Percentiles rank a stretch among this genome's conserved stretches.
phyloP scores from a whole-genome alignment of 2,329 filamentous ascomycete species.

The Aspergillus spinulosporus region DNA sequence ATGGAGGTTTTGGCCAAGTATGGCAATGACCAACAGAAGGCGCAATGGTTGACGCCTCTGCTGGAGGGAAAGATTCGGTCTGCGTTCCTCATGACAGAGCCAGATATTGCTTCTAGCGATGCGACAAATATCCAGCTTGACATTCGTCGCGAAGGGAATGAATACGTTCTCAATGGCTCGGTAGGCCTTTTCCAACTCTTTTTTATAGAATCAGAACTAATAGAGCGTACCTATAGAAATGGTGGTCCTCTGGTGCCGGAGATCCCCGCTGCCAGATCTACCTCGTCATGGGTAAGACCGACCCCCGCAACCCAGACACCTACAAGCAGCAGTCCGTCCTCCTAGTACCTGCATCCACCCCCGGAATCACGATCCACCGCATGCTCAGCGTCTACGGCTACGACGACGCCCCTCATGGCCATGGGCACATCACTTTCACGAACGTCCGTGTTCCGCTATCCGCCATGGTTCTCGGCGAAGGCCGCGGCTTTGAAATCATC shows the following conservation, averaged over 20 bases:
- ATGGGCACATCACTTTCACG: slow-evolving; percentile 86
- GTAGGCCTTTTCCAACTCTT: slow-evolving; percentile 48
- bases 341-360: slow-evolving; percentile 75
- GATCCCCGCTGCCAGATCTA: slow-evolving; percentile 91
- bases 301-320: slow-evolving; percentile 69
- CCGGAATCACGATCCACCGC: slow-evolving; percentile 84
- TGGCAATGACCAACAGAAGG: slow-evolving; percentile 81
- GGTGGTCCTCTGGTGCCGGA: slow-evolving; percentile 96
- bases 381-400: slow-evolving; percentile 95
- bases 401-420: slow-evolving; percentile 97
- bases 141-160: slow-evolving; percentile 78
- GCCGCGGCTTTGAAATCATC: slow-evolving; percentile 96
- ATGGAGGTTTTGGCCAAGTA: slow-evolving; percentile 96
- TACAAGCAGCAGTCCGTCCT: slow-evolving; percentile 95
- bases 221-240: slow-evolving; percentile 66
- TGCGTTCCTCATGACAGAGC: slow-evolving; percentile 93
- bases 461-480: slow-evolving; percentile 89
- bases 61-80: slow-evolving; percentile 83
- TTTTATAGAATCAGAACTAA: slow-evolving; percentile 5
- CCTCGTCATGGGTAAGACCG: slow-evolving; percentile 94
- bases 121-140: slow-evolving; percentile 87
- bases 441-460: slow-evolving; percentile 83
- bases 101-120: slow-evolving; percentile 82
- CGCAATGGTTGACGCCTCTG: slow-evolving; percentile 76
- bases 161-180: slow-evolving; percentile 87